Percentiles rank a stretch among this genome's conserved stretches.
phyloP scores from a whole-genome alignment of 164 flowering plant species.

The Umbellularia californica region DNA sequence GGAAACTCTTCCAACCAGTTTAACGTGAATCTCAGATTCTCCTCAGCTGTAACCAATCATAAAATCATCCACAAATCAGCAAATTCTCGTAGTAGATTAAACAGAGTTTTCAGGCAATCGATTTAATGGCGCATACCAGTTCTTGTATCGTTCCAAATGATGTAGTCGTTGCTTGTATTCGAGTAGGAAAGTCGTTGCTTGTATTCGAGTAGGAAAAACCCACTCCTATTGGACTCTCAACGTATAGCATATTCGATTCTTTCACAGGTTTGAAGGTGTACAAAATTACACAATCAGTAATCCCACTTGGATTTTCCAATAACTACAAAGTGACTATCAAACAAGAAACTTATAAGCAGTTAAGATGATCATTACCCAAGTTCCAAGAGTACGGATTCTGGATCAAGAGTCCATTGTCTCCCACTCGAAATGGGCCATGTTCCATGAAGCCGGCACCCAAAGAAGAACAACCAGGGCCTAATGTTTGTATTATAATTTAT shows the following conservation, averaged over 20 bases:
- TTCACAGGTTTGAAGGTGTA: not conserved
- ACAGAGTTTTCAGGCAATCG: not conserved
- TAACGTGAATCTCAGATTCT: slow-evolving; percentile 32
- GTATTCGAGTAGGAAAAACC: slow-evolving; percentile 51
- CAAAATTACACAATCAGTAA: not conserved
- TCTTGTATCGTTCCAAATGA: slow-evolving; percentile 33
- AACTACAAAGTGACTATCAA: not conserved
- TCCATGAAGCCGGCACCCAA: slow-evolving; percentile 54
- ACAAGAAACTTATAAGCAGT: not conserved
- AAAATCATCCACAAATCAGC: not conserved
- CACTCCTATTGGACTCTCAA: slow-evolving; percentile 46
- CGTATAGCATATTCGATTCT: slow-evolving; percentile 43
- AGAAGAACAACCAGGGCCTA: slow-evolving; percentile 52
- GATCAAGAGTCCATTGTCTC: slow-evolving; percentile 20
- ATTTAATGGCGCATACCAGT: slow-evolving; percentile 22
- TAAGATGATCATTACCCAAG: slow-evolving; percentile 14
- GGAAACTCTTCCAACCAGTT: slow-evolving; percentile 46
- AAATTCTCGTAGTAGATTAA: not conserved
- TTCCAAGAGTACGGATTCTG: slow-evolving; percentile 44
- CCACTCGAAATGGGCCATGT: slow-evolving; percentile 42
- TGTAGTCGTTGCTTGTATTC: slow-evolving; percentile 34
- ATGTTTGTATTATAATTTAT: not conserved
- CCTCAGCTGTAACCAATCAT: slow-evolving; percentile 25
- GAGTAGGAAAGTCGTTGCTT: no score
- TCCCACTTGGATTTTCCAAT: not conserved